Evolutionary conservation across 75 land plant species (phyloP).

Genomic region (Azolla pinnata): DNA sequence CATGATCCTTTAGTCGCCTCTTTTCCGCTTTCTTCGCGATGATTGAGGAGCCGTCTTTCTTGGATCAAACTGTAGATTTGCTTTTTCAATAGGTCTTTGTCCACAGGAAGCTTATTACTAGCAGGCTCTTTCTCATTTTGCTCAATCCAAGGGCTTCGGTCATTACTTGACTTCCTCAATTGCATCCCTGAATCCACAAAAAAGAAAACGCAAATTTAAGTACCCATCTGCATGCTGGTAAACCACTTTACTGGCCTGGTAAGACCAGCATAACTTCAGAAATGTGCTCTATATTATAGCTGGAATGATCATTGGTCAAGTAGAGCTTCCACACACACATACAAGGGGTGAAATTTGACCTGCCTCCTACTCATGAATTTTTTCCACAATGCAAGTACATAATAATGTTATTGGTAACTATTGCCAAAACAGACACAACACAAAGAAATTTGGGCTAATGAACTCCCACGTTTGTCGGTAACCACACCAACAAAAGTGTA

Average conservation of each 20-base stretch:
- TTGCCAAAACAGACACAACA: too few species aligned
- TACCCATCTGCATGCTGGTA: neutral
- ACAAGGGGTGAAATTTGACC: too few species aligned
- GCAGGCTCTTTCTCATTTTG: neutral
- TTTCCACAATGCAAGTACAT: too few species aligned
- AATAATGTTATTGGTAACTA: too few species aligned
- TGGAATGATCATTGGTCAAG: neutral
- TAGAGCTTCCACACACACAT: neutral
- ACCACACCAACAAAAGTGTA: too few species aligned
- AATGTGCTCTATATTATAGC: neutral
- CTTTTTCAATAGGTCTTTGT: conserved; percentile 3
- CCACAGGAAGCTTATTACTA: neutral
- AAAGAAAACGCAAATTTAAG: neutral
- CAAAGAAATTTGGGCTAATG: too few species aligned
- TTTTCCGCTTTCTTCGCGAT: too few species aligned
- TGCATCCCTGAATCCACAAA: neutral
- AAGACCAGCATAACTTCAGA: neutral
- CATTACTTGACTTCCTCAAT: neutral
- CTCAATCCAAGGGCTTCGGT: conserved; percentile 2
- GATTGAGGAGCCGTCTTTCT: conserved; percentile 4
- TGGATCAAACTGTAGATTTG: conserved; percentile 2
- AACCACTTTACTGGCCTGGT: too few species aligned
- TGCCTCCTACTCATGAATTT: too few species aligned
- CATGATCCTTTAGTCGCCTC: too few species aligned
- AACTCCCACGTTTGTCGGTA: too few species aligned